Evolutionary conservation across 176 grass and related monocot species (phyloP).

Genomic region (Saccharum officinarum): DNA sequence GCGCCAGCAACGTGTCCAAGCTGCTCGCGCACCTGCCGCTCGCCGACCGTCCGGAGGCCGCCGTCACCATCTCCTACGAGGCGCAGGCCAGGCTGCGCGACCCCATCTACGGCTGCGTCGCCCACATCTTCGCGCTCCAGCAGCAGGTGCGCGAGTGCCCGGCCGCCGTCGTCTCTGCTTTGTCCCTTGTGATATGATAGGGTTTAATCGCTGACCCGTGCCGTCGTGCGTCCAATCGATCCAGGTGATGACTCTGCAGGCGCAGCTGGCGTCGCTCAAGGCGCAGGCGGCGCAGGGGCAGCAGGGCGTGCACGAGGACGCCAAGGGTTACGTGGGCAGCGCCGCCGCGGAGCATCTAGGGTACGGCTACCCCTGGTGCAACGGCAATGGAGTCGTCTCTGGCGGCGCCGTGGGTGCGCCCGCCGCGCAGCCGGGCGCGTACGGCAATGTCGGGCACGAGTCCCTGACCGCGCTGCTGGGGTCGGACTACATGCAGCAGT

Average conservation of each 20-base stretch:
- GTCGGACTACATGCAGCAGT: constrained; percentile 47
- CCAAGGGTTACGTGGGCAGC: constrained; percentile 29
- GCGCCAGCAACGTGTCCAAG: constrained; percentile 96
- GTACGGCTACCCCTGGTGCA: constrained; percentile 34
- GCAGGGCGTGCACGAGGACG: constrained; percentile 37
- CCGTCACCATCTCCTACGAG: constrained; percentile 92
- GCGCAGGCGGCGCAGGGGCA: constrained; percentile 56
- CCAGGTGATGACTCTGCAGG: constrained; percentile 90
- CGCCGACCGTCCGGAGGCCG: constrained; percentile 85
- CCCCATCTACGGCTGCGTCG: constrained; percentile 93
- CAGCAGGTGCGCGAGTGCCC: constrained; percentile 53
- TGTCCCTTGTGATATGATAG: not conserved
- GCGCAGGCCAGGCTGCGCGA: constrained; percentile 88
- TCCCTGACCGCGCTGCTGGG: constrained; percentile 46
- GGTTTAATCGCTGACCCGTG: not conserved
- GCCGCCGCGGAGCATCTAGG: constrained; percentile 33
- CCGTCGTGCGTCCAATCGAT: not conserved
- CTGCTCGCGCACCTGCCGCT: constrained; percentile 79
- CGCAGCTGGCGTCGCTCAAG: constrained; percentile 83
- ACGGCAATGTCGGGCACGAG: constrained; percentile 45
- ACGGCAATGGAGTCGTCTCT: constrained; percentile 7
- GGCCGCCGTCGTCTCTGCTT: not conserved
- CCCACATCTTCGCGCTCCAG: constrained; percentile 96
- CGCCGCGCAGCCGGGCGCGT: constrained; percentile 32
- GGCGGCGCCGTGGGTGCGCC: not conserved